Base-by-base conservation (phyloP, 2,329 filamentous ascomycete genomes). In the Paecilomyces sp. region DNA sequence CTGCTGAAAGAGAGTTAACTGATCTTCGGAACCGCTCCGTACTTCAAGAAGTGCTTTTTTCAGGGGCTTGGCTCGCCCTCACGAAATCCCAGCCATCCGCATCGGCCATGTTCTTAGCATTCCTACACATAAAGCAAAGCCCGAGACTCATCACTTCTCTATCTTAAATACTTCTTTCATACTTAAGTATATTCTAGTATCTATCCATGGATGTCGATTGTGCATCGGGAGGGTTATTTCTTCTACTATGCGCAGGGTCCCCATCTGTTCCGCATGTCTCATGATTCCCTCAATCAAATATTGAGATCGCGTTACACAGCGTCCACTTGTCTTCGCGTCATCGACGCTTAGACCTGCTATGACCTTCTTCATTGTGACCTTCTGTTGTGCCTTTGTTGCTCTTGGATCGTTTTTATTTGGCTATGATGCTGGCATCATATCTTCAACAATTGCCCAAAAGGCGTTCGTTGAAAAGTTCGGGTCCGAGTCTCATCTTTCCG, bases 331-430 rank as follows among this genome's bases (percentile, higher is more conserved):
- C 25, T 28, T 28, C n/a, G 34, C 34, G 34, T n/a, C 11, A 41
- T 41, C 34, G 34, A 15, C 12, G 34, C 34, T 15, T 4, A 41
- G 34, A 13, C 34, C 11, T 41, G n/a, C 34, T 13, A 41, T 41
- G 34, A 41, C 34, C 3, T 28, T 28, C 12, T 41, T 41, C 12
- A 41, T 74, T 25, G 72, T 72, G 54, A 68, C 68, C 15, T 63
- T 72, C 33, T 75, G 68, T 60, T 74, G 78, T 60, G 68, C 72
- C 52, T 80, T 80, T 62, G 77, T 77, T 15, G 75, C 76, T 5
- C 70, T 80, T 51, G 79, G 78, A 24, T 79, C 79, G 41, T 76
- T 81, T 58, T 70, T 81, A 13, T 80, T 80, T 63, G 79, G 79
- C 56, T 81, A 81, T 66, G 79, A 81, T 63, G 69, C 71, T 1